A percentile compares a stretch with the other conserved stretches of the same genome.
These are phyloP conservation scores for Trichopus zeylanicus DNA, from an alignment of 116 monocot genomes.

Conservation along the genomic window DNA sequence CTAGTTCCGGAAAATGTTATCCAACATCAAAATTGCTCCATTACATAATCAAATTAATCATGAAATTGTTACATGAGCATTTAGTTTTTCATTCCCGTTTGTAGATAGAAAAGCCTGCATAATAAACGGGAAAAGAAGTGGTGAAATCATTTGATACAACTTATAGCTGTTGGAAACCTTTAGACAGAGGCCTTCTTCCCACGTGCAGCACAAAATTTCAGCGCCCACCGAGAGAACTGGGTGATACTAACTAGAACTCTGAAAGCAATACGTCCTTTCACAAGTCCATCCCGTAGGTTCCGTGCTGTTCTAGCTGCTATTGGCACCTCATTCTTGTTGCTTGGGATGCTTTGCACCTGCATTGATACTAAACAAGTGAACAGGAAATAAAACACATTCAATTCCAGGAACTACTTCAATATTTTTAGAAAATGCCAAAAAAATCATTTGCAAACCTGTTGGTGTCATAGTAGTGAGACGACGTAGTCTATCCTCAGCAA, in stretches of 20 bases:
- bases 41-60: no score
- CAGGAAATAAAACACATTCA: constrained; percentile 9
- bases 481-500: constrained; percentile 65
- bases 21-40: no score
- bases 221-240: constrained; percentile 39
- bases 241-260: constrained; percentile 32
- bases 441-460: constrained; percentile 28
- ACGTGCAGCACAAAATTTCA: constrained; percentile 21
- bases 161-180: neutral
- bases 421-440: neutral
- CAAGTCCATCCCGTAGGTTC: no score
- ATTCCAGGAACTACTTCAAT: neutral
- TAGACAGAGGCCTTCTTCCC: constrained; percentile 10
- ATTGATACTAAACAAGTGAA: constrained; percentile 46
- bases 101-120: no score
- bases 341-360: constrained; percentile 23
- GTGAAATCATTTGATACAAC: no score
- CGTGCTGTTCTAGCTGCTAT: constrained; percentile 57
- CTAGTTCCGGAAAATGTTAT: no score
- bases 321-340: constrained; percentile 19
- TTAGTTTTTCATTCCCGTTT: no score
- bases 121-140: no score
- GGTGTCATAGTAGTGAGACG: constrained; percentile 35
- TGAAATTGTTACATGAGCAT: no score
- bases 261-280: constrained; percentile 38